phyloP scores from a whole-genome alignment of 176 grass and related monocot species.

The Raddia guianensis region DNA sequence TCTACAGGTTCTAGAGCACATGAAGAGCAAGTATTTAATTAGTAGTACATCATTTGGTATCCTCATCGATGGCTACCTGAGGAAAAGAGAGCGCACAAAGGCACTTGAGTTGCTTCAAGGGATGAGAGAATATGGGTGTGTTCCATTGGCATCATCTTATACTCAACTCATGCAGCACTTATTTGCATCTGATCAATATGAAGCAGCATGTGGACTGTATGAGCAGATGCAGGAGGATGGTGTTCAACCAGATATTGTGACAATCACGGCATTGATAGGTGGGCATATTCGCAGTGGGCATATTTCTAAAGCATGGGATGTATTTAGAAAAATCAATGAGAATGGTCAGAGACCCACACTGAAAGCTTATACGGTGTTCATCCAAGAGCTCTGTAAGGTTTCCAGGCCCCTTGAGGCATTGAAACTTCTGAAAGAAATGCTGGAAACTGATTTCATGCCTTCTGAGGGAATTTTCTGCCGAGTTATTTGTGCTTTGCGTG shows the following conservation, averaged over 20 bases:
- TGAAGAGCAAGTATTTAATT: slow-evolving; percentile 46
- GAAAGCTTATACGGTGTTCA: slow-evolving; percentile 79
- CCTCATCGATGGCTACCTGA: slow-evolving; percentile 74
- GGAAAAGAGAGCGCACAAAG: slow-evolving; percentile 54
- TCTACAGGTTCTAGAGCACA: slow-evolving; percentile 48
- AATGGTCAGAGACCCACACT: slow-evolving; percentile 53
- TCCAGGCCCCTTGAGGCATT: slow-evolving; percentile 64
- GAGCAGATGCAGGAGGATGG: slow-evolving; percentile 63
- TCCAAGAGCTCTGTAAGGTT: slow-evolving; percentile 77
- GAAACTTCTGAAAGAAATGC: slow-evolving; percentile 70
- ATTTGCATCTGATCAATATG: slow-evolving; percentile 54
- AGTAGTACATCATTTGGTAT: slow-evolving; percentile 41
- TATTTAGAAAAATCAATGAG: slow-evolving; percentile 57
- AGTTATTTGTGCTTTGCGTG: slow-evolving; percentile 57
- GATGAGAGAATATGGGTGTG: slow-evolving; percentile 60
- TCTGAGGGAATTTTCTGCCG: slow-evolving; percentile 41
- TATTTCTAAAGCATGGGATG: slow-evolving; percentile 70
- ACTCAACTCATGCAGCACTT: slow-evolving; percentile 80
- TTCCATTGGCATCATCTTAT: slow-evolving; percentile 66
- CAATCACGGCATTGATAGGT: slow-evolving; percentile 57
- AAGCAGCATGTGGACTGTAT: slow-evolving; percentile 63
- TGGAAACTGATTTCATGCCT: slow-evolving; percentile 53
- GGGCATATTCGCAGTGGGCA: slow-evolving; percentile 57
- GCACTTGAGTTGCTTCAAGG: slow-evolving; percentile 53
- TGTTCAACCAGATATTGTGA: slow-evolving; percentile 68